Base-by-base conservation (phyloP, 495 filamentous ascomycete genomes). In the Penicillium angulare region DNA sequence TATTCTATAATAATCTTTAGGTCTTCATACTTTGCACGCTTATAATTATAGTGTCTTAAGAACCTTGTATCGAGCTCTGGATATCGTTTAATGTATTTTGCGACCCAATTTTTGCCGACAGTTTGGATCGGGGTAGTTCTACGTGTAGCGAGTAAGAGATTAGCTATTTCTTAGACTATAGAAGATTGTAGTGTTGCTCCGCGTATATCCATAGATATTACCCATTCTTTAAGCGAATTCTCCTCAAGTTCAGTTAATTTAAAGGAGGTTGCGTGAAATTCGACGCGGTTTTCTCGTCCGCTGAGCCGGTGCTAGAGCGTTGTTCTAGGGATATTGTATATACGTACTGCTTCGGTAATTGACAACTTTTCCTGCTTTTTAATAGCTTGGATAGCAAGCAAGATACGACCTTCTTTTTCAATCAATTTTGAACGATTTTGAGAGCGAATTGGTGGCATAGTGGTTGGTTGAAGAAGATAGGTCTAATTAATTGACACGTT, bases 1-100 rank as follows among this genome's bases (percentile, higher is more conserved):
- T 55, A 74, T 10, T 24, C 55, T 9, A 33, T 13, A 43, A 69
- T 65, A 29, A 65, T 41, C 33, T 63, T 50, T 35, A 59, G 64
- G 65, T 75, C 64, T 65, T 77, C 64, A 40, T 59, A 65, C 44
- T 63, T 46, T 34, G 59, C 61, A 45, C 62, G 59, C 52, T 74
- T 48, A 48, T 67, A 59, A 58, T 75, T 47, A 65, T 61, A 45
- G 16, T 43, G 43, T 55, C 50, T 48, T 32, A 57, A 55, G 53
- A 72, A 61, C 38, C 58, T 33, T 2, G 53, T 66, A 43, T 44
- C 47, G 18, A 76, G 64, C 24, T 64, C 48, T 43, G 36, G 50
- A 33, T 55, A 49, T 21, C 63, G 59, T 44, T 64, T 45, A 33
- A 73, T 47, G 50, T 74, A 77, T 32, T 55, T 57, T 29, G 40